Base-by-base conservation (phyloP, 768 basidiomycete genomes). In the Tricholoma bakamatsutake region DNA sequence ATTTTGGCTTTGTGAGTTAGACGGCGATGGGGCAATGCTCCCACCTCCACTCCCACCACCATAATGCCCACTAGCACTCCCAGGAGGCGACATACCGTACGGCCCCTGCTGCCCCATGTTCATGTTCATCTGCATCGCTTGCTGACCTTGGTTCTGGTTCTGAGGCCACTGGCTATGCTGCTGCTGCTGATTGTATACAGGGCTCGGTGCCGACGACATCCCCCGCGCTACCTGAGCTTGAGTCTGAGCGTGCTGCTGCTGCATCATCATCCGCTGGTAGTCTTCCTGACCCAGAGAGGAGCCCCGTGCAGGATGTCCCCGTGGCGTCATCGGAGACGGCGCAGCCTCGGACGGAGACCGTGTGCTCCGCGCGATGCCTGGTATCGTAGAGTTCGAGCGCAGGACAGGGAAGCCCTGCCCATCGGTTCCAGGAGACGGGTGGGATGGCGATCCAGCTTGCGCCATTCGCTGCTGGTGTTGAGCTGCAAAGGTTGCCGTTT, bases 321-420 rank as follows among this genome's bases (percentile, higher is more conserved):
- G 73, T 15, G 80, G 73, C 56, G 75, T 76, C 73, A 84, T 70
- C 33, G 81, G 79, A 51, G 81, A 74, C 30, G 76, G 72, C 24
- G 74, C 72, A 34, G 77, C 73, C 57, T 90, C 88, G 15, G 86
- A 83, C n/a, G 88, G 88, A 40, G 88, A 89, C 54, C 87, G 77
- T 50, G 82, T 80, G 61, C 83, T 88, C 62, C 88, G 76, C 18
- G 88, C 85, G 52, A 90, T 90, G 11, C 87, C 87, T 0, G 86
- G 87, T 52, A 89, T 84, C 18, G 80, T 46, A 12, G 62, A 70
- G 63, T 82, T 85, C 40, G 84, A 84, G 17, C 83, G 76, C 30
- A 85, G 69, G 5, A 75, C 73, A 11, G 81, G 76, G 56, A 80
- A 79, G 53, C 74, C 61, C 15, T 57, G 69, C 61, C 69, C 64